Percentiles rank a stretch among this genome's conserved stretches.
phyloP scores from a whole-genome alignment of 1,284 basidiomycete genomes.

The Leccinum subrobustum region DNA sequence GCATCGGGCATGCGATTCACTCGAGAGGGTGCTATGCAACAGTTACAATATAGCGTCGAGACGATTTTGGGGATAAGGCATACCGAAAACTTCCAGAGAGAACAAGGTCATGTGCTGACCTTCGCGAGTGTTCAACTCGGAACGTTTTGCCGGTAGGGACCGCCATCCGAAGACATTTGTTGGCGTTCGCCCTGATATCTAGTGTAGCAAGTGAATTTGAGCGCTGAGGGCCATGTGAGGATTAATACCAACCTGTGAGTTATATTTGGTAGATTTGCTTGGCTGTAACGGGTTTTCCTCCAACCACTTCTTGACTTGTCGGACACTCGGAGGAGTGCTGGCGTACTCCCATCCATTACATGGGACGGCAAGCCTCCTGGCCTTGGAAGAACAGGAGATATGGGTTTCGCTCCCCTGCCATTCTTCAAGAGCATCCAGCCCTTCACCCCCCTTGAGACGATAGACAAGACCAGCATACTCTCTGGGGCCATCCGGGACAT shows the following conservation, averaged over 20 bases:
- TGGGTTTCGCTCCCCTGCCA: slow-evolving; percentile 40
- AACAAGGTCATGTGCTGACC: slow-evolving; percentile 80
- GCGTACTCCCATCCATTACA: slow-evolving; percentile 77
- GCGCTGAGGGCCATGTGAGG: not conserved
- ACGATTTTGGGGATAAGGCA: slow-evolving; percentile 17
- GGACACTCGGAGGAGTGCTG: slow-evolving; percentile 56
- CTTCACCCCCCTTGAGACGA: slow-evolving; percentile 61
- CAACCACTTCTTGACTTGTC: slow-evolving; percentile 55
- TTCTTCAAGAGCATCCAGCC: slow-evolving; percentile 49
- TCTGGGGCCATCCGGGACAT: slow-evolving; percentile 67
- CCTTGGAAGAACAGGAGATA: slow-evolving; percentile 1
- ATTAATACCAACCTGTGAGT: slow-evolving; percentile 51
- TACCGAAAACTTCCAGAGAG: slow-evolving; percentile 84
- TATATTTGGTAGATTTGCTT: slow-evolving; percentile 23
- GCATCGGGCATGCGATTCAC: slow-evolving; percentile 70
- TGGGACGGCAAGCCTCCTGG: slow-evolving; percentile 2
- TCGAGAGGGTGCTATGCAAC: slow-evolving; percentile 56
- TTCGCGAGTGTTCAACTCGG: slow-evolving; percentile 49
- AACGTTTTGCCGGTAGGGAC: slow-evolving; percentile 47
- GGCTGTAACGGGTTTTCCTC: slow-evolving; percentile 24
- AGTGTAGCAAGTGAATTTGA: slow-evolving; percentile 1
- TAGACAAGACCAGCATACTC: slow-evolving; percentile 85
- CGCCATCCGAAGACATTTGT: slow-evolving; percentile 67
- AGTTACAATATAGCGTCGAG: not conserved
- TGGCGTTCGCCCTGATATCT: slow-evolving; percentile 83